Conservation (phyloP, 352 stramenopile species). For the Lagenidium giganteum region DNA sequence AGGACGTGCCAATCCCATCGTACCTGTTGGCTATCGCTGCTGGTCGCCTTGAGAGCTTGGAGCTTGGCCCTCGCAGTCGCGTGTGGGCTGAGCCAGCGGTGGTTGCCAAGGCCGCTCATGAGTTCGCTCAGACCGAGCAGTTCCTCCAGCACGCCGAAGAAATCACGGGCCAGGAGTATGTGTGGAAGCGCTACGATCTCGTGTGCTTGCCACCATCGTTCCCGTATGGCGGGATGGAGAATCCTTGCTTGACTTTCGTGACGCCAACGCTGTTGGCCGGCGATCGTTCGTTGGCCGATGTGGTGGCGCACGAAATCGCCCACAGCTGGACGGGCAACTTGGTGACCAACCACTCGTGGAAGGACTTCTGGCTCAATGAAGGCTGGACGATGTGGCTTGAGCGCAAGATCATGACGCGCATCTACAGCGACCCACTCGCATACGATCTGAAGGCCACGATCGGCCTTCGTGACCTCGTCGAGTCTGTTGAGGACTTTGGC, state of each 20-base stretch:
- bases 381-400: constrained; percentile 98
- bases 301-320: constrained; percentile 97
- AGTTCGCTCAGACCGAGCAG: constrained; percentile 94
- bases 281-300: constrained; percentile 92
- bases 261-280: constrained; percentile 95
- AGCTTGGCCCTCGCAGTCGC: constrained; percentile 81
- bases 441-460: constrained; percentile 60
- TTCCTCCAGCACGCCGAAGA: constrained; percentile 91
- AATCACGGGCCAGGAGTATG: constrained; percentile 90
- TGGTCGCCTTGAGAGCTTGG: constrained; percentile 83
- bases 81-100: constrained; percentile 95
- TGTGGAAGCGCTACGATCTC: constrained; percentile 97
- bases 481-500: constrained; percentile 48
- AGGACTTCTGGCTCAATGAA: constrained; percentile 99
- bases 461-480: constrained; percentile 31
- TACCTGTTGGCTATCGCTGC: constrained; percentile 96
- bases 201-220: constrained; percentile 96
- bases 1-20: constrained; percentile 91
- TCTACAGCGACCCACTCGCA: constrained; percentile 33
- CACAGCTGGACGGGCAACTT: constrained; percentile 97
- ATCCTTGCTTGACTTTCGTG: constrained; percentile 93
- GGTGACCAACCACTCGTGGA: constrained; percentile 95
- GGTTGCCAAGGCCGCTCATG: constrained; percentile 88
- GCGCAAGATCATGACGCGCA: constrained; percentile 91
- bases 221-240: constrained; percentile 81